A percentile compares a stretch with the other conserved stretches of the same genome.
phyloP scores from a whole-genome alignment of 345 rosid genomes.

The Acer negundo region DNA sequence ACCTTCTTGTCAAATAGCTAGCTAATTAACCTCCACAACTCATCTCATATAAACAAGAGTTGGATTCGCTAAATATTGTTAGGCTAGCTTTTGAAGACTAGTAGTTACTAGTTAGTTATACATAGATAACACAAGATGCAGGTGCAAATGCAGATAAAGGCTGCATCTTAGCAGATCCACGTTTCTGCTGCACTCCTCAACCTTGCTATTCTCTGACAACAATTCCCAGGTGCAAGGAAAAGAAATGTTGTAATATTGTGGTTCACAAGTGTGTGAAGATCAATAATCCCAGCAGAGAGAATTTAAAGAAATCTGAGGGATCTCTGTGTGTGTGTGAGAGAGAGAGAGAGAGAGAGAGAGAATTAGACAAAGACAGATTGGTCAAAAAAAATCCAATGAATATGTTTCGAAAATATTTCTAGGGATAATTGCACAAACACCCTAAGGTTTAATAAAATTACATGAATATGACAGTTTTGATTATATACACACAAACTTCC shows the following conservation, averaged over 20 bases:
- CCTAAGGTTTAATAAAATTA: too few species aligned
- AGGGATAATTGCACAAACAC: too few species aligned
- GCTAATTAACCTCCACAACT: too few species aligned
- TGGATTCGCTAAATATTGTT: not conserved
- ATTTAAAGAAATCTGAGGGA: not conserved
- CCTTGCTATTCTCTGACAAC: not conserved
- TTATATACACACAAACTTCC: too few species aligned
- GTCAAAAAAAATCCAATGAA: not conserved
- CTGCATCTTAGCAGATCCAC: slow-evolving; percentile 34
- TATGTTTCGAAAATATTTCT: too few species aligned
- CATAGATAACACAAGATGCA: slow-evolving; percentile 42
- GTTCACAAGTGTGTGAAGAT: not conserved
- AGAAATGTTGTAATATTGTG: not conserved
- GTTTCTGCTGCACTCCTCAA: not conserved
- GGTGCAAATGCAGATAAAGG: slow-evolving; percentile 74
- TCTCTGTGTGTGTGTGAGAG: too few species aligned
- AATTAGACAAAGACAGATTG: not conserved
- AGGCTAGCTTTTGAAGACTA: too few species aligned
- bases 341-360: not conserved
- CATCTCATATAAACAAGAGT: not conserved
- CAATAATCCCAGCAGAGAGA: not conserved
- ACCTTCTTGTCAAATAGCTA: slow-evolving; percentile 28
- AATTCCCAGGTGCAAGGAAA: not conserved
- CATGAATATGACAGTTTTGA: too few species aligned
- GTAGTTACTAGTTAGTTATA: not conserved